Evolutionary conservation across 139 green algal species (phyloP).

Genomic region (Chlamydomonas sp.): DNA sequence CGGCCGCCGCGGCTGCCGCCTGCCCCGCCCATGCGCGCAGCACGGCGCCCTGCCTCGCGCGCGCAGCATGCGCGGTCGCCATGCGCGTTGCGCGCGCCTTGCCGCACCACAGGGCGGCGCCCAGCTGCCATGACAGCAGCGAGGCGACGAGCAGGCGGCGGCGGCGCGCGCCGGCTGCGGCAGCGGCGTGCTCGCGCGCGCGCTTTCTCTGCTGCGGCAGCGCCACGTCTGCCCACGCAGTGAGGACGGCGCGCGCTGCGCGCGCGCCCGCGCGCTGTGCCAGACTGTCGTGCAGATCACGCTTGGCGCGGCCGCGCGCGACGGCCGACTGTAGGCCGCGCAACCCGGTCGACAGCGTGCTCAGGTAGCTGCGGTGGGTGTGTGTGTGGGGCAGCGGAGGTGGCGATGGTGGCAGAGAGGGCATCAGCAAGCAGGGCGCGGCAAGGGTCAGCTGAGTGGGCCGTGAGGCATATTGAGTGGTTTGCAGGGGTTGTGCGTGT

Average conservation of each 20-base stretch:
- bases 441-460: too few relatives aligned
- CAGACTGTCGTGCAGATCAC: background rate
- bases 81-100: background rate
- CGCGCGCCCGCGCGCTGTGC: constrained; percentile 1
- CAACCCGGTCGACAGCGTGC: constrained; percentile 20
- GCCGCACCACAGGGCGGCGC: constrained; percentile 15
- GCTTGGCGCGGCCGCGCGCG: constrained; percentile 13
- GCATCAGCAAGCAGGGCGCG: too few relatives aligned
- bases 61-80: constrained; percentile 3
- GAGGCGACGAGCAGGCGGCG: constrained; percentile 2
- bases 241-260: constrained; percentile 1
- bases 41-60: background rate
- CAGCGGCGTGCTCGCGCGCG: background rate
- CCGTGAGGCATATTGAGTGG: too few relatives aligned
- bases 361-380: too few relatives aligned
- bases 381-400: too few relatives aligned
- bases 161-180: constrained; percentile 1
- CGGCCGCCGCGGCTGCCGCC: background rate
- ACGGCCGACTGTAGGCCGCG: background rate
- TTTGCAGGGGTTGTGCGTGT: too few relatives aligned
- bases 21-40: constrained; percentile 9
- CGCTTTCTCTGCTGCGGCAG: too few relatives aligned
- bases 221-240: too few relatives aligned
- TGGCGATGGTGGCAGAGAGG: too few relatives aligned
- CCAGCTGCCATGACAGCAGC: constrained; percentile 9